Conservation (phyloP, 306 rosid genomes). For the Senna siamea region DNA sequence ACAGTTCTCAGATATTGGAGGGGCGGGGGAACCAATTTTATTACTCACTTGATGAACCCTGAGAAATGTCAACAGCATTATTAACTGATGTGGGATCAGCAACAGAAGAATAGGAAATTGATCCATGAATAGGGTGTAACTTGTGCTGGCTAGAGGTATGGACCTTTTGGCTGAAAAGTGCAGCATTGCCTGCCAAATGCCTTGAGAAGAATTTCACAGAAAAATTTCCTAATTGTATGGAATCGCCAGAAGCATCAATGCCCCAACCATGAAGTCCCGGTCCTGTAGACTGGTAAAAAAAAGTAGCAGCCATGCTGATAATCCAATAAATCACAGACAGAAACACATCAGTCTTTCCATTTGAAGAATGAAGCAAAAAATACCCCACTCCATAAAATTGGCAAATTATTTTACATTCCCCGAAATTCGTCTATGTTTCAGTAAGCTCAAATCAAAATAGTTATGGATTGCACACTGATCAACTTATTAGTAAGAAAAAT, state of each 20-base stretch:
- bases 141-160: conserved; percentile 24
- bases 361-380: background rate
- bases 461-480: background rate
- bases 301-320: conserved; percentile 50
- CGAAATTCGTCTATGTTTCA: background rate
- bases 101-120: conserved; percentile 36
- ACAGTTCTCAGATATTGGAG: too few relatives aligned
- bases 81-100: conserved; percentile 35
- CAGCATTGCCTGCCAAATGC: conserved; percentile 24
- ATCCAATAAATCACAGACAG: background rate
- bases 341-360: background rate
- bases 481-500: too few relatives aligned
- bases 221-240: conserved; percentile 9
- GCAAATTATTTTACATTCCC: background rate
- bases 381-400: background rate
- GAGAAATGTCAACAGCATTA: conserved; percentile 22
- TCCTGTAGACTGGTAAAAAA: conserved; percentile 40
- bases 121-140: conserved; percentile 24
- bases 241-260: conserved; percentile 28
- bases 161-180: conserved; percentile 16
- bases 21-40: background rate
- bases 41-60: conserved; percentile 36
- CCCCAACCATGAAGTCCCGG: conserved; percentile 37
- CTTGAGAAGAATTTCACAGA: conserved; percentile 43
- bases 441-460: background rate